These are phyloP conservation scores for Salix udensis DNA, from an alignment of 345 rosid genomes.

Conservation along the genomic window DNA sequence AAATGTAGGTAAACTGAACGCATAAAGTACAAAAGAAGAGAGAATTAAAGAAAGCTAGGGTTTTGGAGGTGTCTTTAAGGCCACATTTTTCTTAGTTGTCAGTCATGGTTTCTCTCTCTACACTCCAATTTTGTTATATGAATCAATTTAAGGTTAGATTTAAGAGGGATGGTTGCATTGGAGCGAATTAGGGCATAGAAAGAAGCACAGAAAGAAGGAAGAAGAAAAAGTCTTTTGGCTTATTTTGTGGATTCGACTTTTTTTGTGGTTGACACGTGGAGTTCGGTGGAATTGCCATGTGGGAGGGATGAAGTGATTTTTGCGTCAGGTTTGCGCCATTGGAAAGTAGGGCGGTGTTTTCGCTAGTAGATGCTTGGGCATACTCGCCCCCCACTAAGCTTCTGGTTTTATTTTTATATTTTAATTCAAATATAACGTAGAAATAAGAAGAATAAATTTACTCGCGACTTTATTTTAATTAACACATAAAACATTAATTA, in stretches of 20 bases:
- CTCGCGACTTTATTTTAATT: too few species aligned
- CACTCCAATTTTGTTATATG: neutral
- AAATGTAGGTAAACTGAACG: constrained; percentile 10
- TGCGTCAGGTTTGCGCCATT: neutral
- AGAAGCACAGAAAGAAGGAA: neutral
- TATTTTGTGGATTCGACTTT: neutral
- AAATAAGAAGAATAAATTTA: too few species aligned
- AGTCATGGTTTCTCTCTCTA: constrained; percentile 4
- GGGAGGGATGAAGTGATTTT: neutral
- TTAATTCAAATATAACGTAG: too few species aligned
- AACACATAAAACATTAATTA: too few species aligned
- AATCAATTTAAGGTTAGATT: neutral
- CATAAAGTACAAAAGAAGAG: neutral
- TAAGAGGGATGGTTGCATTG: neutral
- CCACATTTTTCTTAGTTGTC: constrained; percentile 18
- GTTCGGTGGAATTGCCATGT: neutral
- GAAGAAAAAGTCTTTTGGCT: neutral
- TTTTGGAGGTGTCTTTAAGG: neutral
- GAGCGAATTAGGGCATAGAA: constrained; percentile 2
- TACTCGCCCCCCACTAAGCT: neutral
- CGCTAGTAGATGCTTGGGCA: neutral
- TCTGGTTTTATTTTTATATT: too few species aligned
- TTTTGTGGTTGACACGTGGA: constrained; percentile 8
- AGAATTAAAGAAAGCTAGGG: neutral
- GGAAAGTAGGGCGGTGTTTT: neutral